phyloP scores from a whole-genome alignment of 2,329 filamentous ascomycete genomes.

The Calonectria montana region DNA sequence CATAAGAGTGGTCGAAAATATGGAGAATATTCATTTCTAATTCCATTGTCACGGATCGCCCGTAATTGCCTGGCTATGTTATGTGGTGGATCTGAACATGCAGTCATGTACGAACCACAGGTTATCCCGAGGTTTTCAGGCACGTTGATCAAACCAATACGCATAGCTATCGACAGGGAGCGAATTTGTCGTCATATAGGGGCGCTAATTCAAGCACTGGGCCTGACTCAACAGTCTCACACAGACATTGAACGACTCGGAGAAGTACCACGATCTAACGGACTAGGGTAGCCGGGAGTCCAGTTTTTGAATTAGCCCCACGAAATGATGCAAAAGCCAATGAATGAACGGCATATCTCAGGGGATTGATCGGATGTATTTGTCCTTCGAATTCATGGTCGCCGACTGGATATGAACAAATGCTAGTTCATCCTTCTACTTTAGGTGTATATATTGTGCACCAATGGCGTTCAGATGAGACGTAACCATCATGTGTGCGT shows the following conservation, averaged over 20 bases:
- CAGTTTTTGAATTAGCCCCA: neutral
- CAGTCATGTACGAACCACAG: neutral
- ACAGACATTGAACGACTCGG: neutral
- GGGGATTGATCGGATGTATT: neutral
- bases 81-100: neutral
- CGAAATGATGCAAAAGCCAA: neutral
- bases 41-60: neutral
- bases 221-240: neutral
- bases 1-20: neutral
- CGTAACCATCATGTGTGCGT: neutral
- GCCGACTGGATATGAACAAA: neutral
- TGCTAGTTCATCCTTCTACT: neutral
- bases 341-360: neutral
- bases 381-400: neutral
- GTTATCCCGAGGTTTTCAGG: neutral
- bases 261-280: neutral
- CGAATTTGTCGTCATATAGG: neutral
- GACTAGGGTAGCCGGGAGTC: neutral
- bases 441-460: neutral
- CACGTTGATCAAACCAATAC: neutral
- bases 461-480: neutral
- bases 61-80: neutral
- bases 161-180: conserved; percentile 1
- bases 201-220: neutral
- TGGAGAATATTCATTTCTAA: neutral